phyloP scores from a whole-genome alignment of 2,329 filamentous ascomycete species.

The Apiospora saccharicola region DNA sequence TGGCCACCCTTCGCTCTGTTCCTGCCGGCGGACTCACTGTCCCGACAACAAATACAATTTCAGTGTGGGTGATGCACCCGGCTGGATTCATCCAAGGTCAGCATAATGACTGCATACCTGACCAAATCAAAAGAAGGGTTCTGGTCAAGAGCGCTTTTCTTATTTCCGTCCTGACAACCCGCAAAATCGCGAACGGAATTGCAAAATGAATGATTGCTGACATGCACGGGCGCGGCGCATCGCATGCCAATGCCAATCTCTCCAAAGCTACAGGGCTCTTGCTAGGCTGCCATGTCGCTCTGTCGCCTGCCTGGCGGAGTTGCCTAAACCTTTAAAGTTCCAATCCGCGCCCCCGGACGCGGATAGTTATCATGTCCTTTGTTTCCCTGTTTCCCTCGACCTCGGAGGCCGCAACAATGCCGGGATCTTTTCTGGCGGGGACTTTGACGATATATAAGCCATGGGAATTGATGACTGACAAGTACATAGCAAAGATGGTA shows the following conservation, averaged over 20 bases:
- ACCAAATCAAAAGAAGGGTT: not conserved
- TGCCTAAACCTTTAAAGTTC: not conserved
- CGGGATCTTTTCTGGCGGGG: not conserved
- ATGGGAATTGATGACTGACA: not conserved
- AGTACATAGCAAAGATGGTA: not conserved
- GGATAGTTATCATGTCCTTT: conserved; percentile 10
- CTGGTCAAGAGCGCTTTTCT: not conserved
- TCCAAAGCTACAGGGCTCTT: not conserved
- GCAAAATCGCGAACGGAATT: not conserved
- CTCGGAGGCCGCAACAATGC: not conserved
- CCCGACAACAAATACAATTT: no score
- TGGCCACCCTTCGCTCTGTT: no score
- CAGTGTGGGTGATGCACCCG: no score
- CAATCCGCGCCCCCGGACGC: not conserved
- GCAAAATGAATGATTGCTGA: not conserved
- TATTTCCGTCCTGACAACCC: not conserved
- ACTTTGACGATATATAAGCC: not conserved
- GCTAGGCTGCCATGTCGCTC: no score
- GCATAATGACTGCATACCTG: no score
- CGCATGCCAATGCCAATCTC: not conserved
- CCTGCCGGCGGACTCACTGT: no score
- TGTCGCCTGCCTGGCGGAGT: no score
- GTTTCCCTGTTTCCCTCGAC: not conserved
- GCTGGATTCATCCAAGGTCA: no score
- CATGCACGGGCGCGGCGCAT: not conserved